Conservation (phyloP, 345 rosid species). For the Bretschneidera sinensis region DNA sequence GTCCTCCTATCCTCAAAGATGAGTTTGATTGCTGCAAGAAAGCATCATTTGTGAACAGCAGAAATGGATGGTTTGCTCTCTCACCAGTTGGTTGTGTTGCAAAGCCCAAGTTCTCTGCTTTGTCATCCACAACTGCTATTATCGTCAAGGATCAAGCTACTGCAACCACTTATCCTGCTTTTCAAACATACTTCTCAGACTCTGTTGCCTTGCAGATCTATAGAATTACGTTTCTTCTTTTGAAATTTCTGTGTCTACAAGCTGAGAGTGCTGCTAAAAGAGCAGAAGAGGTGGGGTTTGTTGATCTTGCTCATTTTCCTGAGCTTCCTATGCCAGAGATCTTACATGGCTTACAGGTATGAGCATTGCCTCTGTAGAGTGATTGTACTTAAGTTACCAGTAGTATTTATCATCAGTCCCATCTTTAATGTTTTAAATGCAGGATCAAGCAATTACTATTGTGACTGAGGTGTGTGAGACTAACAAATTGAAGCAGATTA, state of each 20-base stretch:
- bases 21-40: constrained; percentile 61
- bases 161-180: constrained; percentile 30
- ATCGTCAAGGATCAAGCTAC: constrained; percentile 42
- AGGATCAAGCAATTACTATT: constrained; percentile 75
- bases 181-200: constrained; percentile 71
- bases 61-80: constrained; percentile 81
- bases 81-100: constrained; percentile 55
- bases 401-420: too few relatives aligned
- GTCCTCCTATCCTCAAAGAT: constrained; percentile 59
- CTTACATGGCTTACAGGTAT: constrained; percentile 85
- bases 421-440: constrained; percentile 16
- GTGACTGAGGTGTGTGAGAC: constrained; percentile 53
- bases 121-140: constrained; percentile 43
- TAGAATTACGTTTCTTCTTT: constrained; percentile 60
- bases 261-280: constrained; percentile 77
- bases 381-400: background rate
- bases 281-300: constrained; percentile 80
- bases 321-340: constrained; percentile 98
- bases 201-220: constrained; percentile 75
- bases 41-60: constrained; percentile 55
- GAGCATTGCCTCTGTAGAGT: too few relatives aligned
- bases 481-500: constrained; percentile 37
- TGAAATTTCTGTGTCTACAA: constrained; percentile 82
- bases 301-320: constrained; percentile 81
- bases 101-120: constrained; percentile 36